Percentiles rank a stretch among this genome's conserved stretches.
phyloP scores from a whole-genome alignment of 2,329 filamentous ascomycete species.

The Cordyceps fumosorosea region DNA sequence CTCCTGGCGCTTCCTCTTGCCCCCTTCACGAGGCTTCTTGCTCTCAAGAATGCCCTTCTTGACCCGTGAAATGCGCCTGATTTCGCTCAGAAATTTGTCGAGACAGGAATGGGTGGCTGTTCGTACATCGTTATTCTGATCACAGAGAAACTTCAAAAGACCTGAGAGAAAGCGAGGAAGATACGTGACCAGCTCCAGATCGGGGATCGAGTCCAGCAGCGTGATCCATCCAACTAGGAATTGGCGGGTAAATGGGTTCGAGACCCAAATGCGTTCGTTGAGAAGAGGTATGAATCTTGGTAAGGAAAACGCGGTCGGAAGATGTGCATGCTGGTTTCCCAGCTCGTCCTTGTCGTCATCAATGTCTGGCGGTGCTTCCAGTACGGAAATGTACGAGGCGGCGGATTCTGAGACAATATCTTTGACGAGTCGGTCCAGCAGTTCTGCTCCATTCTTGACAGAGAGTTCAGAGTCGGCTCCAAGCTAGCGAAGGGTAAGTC shows the following conservation, averaged over 20 bases:
- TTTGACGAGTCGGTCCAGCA: constrained; percentile 89
- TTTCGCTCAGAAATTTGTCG: constrained; percentile 86
- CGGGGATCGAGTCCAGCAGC: constrained; percentile 89
- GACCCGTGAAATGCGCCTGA: constrained; percentile 86
- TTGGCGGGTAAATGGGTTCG: constrained; percentile 89
- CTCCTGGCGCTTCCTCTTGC: constrained; percentile 61
- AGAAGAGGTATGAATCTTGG: constrained; percentile 86
- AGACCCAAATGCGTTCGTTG: constrained; percentile 87
- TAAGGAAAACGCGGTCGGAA: constrained; percentile 87
- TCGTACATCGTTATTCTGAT: constrained; percentile 89
- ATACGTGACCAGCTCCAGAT: constrained; percentile 88
- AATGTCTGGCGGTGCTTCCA: constrained; percentile 53
- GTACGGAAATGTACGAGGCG: constrained; percentile 85
- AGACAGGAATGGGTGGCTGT: constrained; percentile 83
- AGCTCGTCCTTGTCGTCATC: constrained; percentile 39
- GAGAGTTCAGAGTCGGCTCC: constrained; percentile 93
- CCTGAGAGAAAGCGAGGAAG: constrained; percentile 87
- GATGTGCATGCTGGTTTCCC: constrained; percentile 38
- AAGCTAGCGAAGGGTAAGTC: constrained; percentile 47
- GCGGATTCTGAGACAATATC: constrained; percentile 95
- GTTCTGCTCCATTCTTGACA: constrained; percentile 95
- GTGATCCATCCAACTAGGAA: constrained; percentile 97
- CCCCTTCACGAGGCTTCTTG: constrained; percentile 61
- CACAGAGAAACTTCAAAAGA: constrained; percentile 84
- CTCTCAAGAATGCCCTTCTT: constrained; percentile 90